Conservation (phyloP, 805 yeast species). For the Ogataea ganodermae region DNA sequence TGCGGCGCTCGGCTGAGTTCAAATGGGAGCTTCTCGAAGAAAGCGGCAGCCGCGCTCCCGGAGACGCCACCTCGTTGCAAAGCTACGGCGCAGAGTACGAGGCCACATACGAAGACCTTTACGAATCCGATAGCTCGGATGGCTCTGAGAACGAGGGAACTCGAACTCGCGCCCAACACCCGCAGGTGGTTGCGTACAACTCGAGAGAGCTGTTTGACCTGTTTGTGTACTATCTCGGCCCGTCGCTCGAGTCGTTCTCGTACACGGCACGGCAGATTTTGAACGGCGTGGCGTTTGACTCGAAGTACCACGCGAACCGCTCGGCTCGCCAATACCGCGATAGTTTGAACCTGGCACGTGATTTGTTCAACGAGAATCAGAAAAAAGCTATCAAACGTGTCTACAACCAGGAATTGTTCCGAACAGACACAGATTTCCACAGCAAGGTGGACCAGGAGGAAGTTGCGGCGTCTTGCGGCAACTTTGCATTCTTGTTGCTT, state of each 20-base stretch:
- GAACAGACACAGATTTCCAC: slow-evolving; percentile 37
- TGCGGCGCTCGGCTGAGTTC: slow-evolving; percentile 68
- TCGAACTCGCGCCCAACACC: too few relatives aligned
- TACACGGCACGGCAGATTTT: slow-evolving; percentile 64
- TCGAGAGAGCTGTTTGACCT: slow-evolving; percentile 57
- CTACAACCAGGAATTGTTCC: slow-evolving; percentile 57
- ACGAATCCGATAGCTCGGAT: not conserved
- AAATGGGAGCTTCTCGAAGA: slow-evolving; percentile 55
- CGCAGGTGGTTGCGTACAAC: slow-evolving; percentile 29
- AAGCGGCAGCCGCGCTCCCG: slow-evolving; percentile 7
- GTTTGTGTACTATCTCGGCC: slow-evolving; percentile 69
- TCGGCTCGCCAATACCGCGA: slow-evolving; percentile 44
- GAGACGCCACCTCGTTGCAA: slow-evolving; percentile 14
- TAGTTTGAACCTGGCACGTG: slow-evolving; percentile 53
- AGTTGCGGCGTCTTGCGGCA: slow-evolving; percentile 82
- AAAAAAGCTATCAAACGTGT: slow-evolving; percentile 55
- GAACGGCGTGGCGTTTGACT: slow-evolving; percentile 57
- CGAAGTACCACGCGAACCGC: slow-evolving; percentile 38
- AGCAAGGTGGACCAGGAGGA: slow-evolving; percentile 69
- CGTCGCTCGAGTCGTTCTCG: slow-evolving; percentile 67
- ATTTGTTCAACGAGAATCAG: slow-evolving; percentile 58
- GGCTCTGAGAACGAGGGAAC: not conserved
- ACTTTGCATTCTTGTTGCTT: slow-evolving; percentile 65
- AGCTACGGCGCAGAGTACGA: slow-evolving; percentile 9
- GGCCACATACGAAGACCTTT: slow-evolving; percentile 16